Percentiles rank a stretch among this genome's conserved stretches.
Evolutionary conservation across 2,329 filamentous ascomycete genomes (phyloP).

Genomic region (Diaporthe helianthi): DNA sequence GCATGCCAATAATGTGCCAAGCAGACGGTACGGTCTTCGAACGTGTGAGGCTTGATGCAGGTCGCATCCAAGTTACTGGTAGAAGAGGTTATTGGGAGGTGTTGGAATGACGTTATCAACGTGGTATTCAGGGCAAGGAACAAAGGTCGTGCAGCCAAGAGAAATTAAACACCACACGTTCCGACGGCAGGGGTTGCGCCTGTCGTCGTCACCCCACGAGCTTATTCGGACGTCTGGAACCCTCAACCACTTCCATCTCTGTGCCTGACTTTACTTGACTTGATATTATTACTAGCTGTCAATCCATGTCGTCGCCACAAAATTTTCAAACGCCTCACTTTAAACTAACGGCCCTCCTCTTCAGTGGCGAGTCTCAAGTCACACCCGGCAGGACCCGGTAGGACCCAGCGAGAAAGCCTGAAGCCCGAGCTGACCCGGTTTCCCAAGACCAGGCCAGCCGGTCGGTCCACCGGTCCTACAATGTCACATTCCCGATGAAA

Average conservation of each 20-base stretch:
- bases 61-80: constrained; percentile 19
- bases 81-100: neutral
- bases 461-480: neutral
- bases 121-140: too few species aligned
- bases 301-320: neutral
- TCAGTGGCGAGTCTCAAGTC: neutral
- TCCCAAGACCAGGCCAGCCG: neutral
- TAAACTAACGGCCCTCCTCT: neutral
- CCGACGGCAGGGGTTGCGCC: constrained; percentile 11
- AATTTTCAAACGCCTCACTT: too few species aligned
- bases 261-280: neutral
- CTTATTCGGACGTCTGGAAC: constrained; percentile 17
- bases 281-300: neutral
- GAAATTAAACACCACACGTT: constrained; percentile 1
- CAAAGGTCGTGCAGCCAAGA: neutral
- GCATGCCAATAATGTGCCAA: neutral
- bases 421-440: neutral
- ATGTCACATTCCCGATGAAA: constrained; percentile 21
- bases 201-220: constrained; percentile 26
- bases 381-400: neutral
- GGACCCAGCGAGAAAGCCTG: neutral
- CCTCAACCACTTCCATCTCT: neutral
- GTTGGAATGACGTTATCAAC: neutral
- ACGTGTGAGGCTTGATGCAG: constrained; percentile 11
- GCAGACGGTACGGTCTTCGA: neutral